Percentiles rank a stretch among this genome's conserved stretches.
These are phyloP conservation scores for Phialemonium atrogriseum DNA, from an alignment of 2,329 filamentous ascomycete genomes.

Conservation along the genomic window DNA sequence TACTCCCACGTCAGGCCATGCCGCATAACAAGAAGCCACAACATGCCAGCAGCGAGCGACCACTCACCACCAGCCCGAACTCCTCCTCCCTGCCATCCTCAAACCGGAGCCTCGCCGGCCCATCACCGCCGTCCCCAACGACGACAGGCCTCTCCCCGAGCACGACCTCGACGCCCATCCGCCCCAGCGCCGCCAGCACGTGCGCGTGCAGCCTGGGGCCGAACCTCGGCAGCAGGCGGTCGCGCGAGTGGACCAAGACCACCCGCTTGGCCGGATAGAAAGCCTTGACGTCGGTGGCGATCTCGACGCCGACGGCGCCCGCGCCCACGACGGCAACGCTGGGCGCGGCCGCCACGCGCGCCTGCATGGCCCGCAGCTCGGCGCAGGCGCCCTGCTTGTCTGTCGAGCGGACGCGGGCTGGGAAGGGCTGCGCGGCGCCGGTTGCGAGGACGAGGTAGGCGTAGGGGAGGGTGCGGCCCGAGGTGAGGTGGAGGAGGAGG, in stretches of 20 bases:
- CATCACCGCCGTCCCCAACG: constrained; percentile 5
- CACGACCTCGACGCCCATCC: constrained; percentile 28
- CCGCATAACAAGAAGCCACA: constrained; percentile 1
- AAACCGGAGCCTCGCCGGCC: constrained; percentile 17
- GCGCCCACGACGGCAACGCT: constrained; percentile 30
- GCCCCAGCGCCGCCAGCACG: constrained; percentile 21
- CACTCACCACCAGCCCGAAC: constrained; percentile 30
- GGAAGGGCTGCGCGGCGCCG: constrained; percentile 35
- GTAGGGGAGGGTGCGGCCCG: constrained; percentile 36
- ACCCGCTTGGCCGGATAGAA: constrained; percentile 36
- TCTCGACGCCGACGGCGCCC: constrained; percentile 40
- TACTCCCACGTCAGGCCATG: constrained; percentile 10
- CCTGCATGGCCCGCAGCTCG: constrained; percentile 34
- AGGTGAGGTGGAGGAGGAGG: constrained; percentile 27
- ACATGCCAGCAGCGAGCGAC: neutral
- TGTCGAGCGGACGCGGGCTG: constrained; percentile 34
- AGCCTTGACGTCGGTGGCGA: constrained; percentile 38
- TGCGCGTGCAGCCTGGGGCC: constrained; percentile 28
- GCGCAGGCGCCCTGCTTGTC: constrained; percentile 31
- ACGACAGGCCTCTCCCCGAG: constrained; percentile 23
- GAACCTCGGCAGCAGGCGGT: constrained; percentile 30
- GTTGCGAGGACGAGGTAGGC: constrained; percentile 48
- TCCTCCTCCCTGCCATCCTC: constrained; percentile 19
- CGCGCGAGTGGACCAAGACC: constrained; percentile 37
- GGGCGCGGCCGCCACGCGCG: constrained; percentile 2